phyloP scores from a whole-genome alignment of 2,329 filamentous ascomycete species.

The Calonectria pauciramosa region DNA sequence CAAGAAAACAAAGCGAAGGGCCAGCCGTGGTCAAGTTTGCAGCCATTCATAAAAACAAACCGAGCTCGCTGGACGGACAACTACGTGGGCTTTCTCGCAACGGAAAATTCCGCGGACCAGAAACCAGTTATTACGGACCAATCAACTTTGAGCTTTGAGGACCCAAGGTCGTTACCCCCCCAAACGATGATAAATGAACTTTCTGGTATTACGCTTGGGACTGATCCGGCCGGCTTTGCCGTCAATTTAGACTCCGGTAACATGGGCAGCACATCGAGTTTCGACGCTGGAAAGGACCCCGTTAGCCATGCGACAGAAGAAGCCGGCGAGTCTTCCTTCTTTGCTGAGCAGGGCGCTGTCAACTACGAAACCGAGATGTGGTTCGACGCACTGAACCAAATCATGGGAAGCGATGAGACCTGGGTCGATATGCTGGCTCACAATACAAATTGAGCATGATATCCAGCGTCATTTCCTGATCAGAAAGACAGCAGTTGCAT shows the following conservation, averaged over 20 bases:
- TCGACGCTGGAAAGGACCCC: neutral
- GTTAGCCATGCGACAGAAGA: neutral
- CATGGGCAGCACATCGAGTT: neutral
- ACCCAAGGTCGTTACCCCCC: neutral
- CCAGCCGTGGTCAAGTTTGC: neutral
- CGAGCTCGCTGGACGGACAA: neutral
- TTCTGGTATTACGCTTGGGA: neutral
- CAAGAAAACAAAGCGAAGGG: neutral
- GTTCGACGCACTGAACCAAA: neutral
- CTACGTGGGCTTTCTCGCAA: neutral
- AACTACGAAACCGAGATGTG: neutral
- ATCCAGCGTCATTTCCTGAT: too few species aligned
- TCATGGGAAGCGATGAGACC: neutral
- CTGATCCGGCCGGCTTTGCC: neutral
- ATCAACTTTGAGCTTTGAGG: neutral
- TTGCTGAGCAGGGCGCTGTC: neutral
- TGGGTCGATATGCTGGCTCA: neutral
- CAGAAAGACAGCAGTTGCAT: neutral
- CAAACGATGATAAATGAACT: neutral
- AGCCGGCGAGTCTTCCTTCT: neutral
- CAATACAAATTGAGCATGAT: neutral
- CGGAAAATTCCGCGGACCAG: neutral
- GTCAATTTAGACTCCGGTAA: neutral
- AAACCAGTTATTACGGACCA: neutral
- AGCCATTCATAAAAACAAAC: neutral